Evolutionary conservation across 73 alveolate genomes (phyloP).

Genomic region (Tetrahymena malaccensis): DNA sequence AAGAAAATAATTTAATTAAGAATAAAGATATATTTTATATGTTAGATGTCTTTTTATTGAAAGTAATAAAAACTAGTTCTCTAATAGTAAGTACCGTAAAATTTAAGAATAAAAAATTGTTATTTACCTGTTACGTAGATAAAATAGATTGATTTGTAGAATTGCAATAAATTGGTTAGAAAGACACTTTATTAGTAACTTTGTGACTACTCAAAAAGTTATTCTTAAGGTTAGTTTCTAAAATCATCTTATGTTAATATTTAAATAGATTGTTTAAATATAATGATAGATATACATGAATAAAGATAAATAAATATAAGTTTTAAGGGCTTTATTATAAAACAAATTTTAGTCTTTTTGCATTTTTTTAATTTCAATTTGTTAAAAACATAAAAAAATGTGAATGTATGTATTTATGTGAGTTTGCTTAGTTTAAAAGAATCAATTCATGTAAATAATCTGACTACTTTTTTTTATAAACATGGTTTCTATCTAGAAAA

Average conservation of each 20-base stretch:
- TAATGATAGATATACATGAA: not conserved
- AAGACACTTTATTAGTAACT: not conserved
- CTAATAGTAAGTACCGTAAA: not conserved
- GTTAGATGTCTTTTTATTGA: not conserved
- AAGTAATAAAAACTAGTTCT: too few species aligned
- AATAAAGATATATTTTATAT: too few species aligned
- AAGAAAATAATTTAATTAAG: too few species aligned
- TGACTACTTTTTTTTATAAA: not conserved
- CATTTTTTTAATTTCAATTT: not conserved
- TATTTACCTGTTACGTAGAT: not conserved
- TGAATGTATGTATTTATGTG: not conserved
- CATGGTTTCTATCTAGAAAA: not conserved
- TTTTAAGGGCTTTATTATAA: too few species aligned
- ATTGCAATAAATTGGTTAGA: not conserved
- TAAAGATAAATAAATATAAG: not conserved
- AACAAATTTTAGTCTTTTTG: not conserved
- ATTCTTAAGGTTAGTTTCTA: not conserved
- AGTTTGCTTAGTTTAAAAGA: not conserved
- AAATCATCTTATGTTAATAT: not conserved
- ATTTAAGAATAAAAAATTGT: not conserved
- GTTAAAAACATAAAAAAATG: not conserved
- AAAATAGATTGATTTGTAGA: not conserved
- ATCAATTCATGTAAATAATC: not conserved
- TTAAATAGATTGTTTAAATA: not conserved
- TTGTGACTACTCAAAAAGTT: not conserved